phyloP scores from a whole-genome alignment of 352 stramenopile genomes.

The Peronosclerospora sorghi region DNA sequence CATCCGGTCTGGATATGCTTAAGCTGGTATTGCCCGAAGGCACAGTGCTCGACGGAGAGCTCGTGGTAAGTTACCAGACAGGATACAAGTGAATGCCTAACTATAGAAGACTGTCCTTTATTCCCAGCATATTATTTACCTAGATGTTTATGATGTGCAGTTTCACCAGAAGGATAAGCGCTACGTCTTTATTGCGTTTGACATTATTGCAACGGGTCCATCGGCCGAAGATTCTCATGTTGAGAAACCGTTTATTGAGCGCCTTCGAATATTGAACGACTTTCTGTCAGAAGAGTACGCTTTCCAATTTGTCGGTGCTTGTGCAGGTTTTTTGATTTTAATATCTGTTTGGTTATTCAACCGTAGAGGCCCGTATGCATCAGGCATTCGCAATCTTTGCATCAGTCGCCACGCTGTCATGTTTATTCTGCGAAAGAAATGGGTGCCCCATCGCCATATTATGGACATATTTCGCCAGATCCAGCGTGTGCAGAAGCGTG shows the following conservation, averaged over 20 bases:
- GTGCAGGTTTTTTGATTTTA: constrained; percentile 1
- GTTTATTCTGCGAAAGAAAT: constrained; percentile 74
- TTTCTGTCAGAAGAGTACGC: constrained; percentile 79
- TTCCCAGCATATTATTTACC: constrained; percentile 3
- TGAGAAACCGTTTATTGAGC: constrained; percentile 71
- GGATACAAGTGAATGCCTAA: neutral
- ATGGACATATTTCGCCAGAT: constrained; percentile 76
- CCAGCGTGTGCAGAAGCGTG: constrained; percentile 63
- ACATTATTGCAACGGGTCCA: constrained; percentile 77
- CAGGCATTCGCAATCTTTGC: constrained; percentile 47
- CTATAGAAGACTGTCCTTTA: neutral
- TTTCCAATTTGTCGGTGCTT: neutral
- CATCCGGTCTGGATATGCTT: constrained; percentile 67
- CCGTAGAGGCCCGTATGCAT: constrained; percentile 54
- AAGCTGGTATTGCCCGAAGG: constrained; percentile 71
- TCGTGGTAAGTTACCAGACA: constrained; percentile 45
- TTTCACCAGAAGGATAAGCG: constrained; percentile 74
- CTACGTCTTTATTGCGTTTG: constrained; percentile 86
- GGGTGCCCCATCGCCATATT: constrained; percentile 72
- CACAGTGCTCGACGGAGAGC: constrained; percentile 84
- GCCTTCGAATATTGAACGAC: constrained; percentile 68
- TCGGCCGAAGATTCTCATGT: constrained; percentile 65
- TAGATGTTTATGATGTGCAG: constrained; percentile 18
- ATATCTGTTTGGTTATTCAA: neutral
- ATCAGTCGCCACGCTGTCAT: constrained; percentile 62